phyloP scores from a whole-genome alignment of 441 rosid genomes.

The Arabidopsis hybrid region DNA sequence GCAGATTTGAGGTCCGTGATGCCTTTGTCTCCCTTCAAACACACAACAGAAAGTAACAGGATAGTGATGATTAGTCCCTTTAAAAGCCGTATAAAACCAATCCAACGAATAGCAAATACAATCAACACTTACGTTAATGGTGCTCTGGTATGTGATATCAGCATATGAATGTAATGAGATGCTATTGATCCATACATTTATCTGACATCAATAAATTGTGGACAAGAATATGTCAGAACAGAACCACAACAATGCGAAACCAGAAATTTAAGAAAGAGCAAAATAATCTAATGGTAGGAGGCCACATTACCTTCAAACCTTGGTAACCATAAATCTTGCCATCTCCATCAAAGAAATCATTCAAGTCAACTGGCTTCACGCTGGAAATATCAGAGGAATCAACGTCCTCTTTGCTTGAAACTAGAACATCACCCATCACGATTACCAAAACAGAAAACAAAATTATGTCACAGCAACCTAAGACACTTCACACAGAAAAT shows the following conservation, averaged over 20 bases:
- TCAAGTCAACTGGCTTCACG: conserved; percentile 78
- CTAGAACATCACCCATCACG: conserved; percentile 48
- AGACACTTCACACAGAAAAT: background rate
- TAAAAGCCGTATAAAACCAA: background rate
- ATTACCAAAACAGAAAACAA: conserved; percentile 27
- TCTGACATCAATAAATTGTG: conserved; percentile 53
- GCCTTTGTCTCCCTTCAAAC: conserved; percentile 81
- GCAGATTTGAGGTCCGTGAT: conserved; percentile 80
- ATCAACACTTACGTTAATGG: conserved; percentile 66
- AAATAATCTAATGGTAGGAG: background rate
- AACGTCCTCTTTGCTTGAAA: conserved; percentile 85
- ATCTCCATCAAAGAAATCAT: conserved; percentile 77
- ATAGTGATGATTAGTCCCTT: conserved; percentile 9
- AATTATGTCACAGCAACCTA: conserved; percentile 6
- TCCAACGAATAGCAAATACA: background rate
- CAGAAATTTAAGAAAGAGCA: conserved; percentile 19
- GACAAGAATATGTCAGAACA: background rate
- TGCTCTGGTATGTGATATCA: conserved; percentile 68
- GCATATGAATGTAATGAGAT: conserved; percentile 75
- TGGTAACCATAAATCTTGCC: conserved; percentile 92
- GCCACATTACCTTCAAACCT: conserved; percentile 64
- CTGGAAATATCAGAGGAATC: conserved; percentile 53
- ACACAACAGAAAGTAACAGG: conserved; percentile 30
- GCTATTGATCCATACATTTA: conserved; percentile 74
- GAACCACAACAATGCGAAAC: background rate